Conservation (phyloP, 768 basidiomycete species). For the Kwoniella heveanensis region DNA sequence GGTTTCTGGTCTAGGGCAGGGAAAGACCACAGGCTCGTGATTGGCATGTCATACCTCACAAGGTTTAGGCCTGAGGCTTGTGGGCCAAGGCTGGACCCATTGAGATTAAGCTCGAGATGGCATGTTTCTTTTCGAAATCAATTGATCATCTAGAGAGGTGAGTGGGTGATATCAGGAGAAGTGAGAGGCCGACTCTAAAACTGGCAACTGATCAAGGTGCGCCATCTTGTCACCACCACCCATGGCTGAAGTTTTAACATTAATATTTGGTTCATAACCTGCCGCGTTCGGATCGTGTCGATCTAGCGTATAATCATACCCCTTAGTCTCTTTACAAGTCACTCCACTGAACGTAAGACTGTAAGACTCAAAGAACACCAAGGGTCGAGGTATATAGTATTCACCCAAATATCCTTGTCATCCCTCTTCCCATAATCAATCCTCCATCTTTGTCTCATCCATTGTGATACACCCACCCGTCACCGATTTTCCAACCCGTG, state of each 20-base stretch:
- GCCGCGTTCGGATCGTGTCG: constrained; percentile 16
- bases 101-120: constrained; percentile 1
- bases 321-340: neutral
- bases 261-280: constrained; percentile 11
- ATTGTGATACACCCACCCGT: constrained; percentile 9
- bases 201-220: constrained; percentile 13
- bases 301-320: constrained; percentile 2
- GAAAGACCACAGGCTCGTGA: neutral
- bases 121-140: neutral
- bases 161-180: neutral
- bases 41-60: too few relatives aligned
- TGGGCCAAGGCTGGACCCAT: neutral
- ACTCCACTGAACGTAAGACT: neutral
- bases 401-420: neutral
- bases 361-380: neutral
- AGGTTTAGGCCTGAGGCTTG: neutral
- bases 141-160: neutral
- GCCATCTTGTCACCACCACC: constrained; percentile 15
- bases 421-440: constrained; percentile 2
- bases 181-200: constrained; percentile 11
- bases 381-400: neutral
- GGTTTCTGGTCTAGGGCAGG: neutral
- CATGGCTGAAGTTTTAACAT: constrained; percentile 20
- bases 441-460: constrained; percentile 18
- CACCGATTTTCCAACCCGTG: constrained; percentile 22